phyloP scores from a whole-genome alignment of 176 grass and related monocot species.

The Oryza rufipogon region DNA sequence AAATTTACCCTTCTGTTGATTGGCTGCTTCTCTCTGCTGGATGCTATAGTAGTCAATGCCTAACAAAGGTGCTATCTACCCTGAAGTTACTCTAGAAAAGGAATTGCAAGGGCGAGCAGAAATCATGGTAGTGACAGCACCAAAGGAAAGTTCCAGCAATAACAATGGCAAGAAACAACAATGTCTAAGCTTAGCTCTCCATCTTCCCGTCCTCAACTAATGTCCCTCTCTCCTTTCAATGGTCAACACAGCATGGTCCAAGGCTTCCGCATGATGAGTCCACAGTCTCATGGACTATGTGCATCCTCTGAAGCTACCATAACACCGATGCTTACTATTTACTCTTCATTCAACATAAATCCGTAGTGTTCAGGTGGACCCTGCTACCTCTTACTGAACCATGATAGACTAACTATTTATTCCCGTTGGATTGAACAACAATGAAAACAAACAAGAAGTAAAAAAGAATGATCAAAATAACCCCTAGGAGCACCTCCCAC shows the following conservation, averaged over 20 bases:
- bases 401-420: background rate
- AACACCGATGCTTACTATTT: background rate
- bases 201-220: no score
- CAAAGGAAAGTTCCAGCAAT: background rate
- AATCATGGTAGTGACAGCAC: background rate
- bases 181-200: background rate
- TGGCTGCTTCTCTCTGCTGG: background rate
- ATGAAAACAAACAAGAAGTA: background rate
- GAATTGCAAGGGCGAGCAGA: background rate
- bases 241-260: no score
- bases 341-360: background rate
- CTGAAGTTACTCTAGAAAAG: background rate
- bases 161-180: background rate
- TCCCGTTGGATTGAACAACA: background rate
- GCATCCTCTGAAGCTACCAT: no score
- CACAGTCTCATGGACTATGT: no score
- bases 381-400: background rate
- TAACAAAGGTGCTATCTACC: background rate
- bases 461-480: background rate
- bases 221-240: no score
- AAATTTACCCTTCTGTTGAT: background rate
- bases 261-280: no score
- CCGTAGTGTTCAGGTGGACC: background rate
- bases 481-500: background rate
- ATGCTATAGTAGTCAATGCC: background rate